Evolutionary conservation across 306 rosid genomes (phyloP).

Genomic region (Vigna unguiculata): DNA sequence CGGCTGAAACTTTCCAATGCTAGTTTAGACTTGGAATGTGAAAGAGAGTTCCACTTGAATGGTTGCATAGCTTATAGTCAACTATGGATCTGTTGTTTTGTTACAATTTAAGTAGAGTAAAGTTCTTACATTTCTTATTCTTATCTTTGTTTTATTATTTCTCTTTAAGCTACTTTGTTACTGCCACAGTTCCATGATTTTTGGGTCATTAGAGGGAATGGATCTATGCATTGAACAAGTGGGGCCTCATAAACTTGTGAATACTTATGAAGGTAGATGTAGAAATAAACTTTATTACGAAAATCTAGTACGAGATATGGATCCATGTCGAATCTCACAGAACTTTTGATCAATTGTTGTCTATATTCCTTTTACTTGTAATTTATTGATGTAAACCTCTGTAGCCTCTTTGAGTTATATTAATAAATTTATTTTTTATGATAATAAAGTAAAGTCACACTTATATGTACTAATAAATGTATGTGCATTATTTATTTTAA

Average conservation of each 20-base stretch:
- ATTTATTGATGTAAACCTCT: not conserved
- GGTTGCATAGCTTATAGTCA: not conserved
- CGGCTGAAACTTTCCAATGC: not conserved
- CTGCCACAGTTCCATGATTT: not conserved
- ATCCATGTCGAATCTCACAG: not conserved
- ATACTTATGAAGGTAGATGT: conserved; percentile 6
- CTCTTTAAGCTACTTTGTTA: conserved; percentile 4
- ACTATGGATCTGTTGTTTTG: conserved; percentile 4
- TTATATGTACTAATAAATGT: not conserved
- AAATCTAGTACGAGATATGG: not conserved
- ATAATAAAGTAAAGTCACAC: not conserved
- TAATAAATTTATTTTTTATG: not conserved
- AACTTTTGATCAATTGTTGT: conserved; percentile 17
- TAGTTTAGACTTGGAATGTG: not conserved
- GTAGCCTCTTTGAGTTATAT: conserved; percentile 13
- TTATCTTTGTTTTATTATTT: not conserved
- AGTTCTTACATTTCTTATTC: not conserved
- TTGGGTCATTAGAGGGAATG: conserved; percentile 15
- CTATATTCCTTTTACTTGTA: not conserved
- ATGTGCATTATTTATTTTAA: conserved; percentile 10
- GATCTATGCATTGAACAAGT: conserved; percentile 2
- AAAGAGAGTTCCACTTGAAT: not conserved
- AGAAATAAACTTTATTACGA: not conserved
- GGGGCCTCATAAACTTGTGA: not conserved
- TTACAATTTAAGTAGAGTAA: not conserved